Evolutionary conservation across 106 monocot genomes (phyloP), one percentile per base, ranked within the genome.

Genomic region (Acanthochlamys bracteata): DNA sequence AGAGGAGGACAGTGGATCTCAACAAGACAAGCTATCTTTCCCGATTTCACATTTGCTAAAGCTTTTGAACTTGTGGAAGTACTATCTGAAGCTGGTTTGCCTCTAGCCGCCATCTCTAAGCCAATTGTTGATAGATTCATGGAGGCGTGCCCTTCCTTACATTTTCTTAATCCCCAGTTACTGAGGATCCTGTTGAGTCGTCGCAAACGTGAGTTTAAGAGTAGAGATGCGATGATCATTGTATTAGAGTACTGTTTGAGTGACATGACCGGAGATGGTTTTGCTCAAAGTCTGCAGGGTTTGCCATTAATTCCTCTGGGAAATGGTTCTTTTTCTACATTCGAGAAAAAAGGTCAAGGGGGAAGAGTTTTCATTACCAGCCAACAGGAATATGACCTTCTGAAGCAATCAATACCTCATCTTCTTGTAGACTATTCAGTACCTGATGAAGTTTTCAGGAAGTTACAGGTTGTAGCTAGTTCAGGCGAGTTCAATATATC

Each of bases 1-100:
- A 82, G 88, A 88, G 92, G 88, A 19, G 98, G 98, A 20, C 84
- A 81, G 69, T 98, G 98, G 98, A 77, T 98, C 56, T 79, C 98
- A 22, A 74, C 92, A 77, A 92, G 76, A 71, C 85, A 86, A 73
- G 85, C 92, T 56, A 88, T 98, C 64, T 98, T 98, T 61, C 91
- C 98, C 63, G 98, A 98, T 82, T 92, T 79, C 63, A 55, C 56
- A 53, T 98, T 89, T 72, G 39, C 74, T 57, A 83, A 79, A 16
- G 78, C 64, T 62, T 60, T 53, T 43, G 80, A 92, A 52, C 83
- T 98, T 66, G 65, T 73, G 25, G 85, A 92, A 58, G 74, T 68
- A 64, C 78, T 98, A 66, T 70, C 85, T 39, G 73, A 92, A 73
- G 84, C 83, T 65, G 98, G 85, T 63, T 79, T 98, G 65, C 91